Evolutionary conservation across 176 grass and related monocot species (phyloP).

Genomic region (Stipa capillata): DNA sequence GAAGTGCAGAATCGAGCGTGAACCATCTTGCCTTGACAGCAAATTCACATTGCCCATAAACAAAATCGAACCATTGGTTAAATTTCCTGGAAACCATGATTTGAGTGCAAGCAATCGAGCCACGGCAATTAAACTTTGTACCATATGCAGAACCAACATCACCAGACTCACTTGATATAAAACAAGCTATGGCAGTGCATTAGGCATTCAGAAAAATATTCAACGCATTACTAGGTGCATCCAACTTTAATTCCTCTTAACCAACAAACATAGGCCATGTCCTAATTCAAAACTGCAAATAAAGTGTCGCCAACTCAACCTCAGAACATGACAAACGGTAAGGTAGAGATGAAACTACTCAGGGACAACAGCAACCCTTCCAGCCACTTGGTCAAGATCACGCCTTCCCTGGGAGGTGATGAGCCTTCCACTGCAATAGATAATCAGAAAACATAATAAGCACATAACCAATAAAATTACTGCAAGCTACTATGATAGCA

Average conservation of each 20-base stretch:
- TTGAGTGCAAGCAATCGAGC: not conserved
- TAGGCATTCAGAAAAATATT: not conserved
- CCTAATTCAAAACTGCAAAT: constrained; percentile 25
- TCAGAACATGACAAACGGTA: not conserved
- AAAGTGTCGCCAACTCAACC: not conserved
- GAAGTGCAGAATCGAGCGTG: too few species aligned
- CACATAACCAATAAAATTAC: not conserved
- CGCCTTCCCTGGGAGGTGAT: constrained; percentile 60
- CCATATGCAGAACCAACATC: not conserved
- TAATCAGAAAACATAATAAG: not conserved
- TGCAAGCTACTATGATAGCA: not conserved
- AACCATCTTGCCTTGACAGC: too few species aligned
- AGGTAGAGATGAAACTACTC: not conserved
- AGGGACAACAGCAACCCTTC: constrained; percentile 34
- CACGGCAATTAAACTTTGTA: not conserved
- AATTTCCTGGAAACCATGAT: too few species aligned
- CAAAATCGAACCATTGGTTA: too few species aligned
- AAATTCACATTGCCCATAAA: too few species aligned
- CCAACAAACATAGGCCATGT: not conserved
- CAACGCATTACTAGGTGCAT: constrained; percentile 13
- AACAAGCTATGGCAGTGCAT: not conserved
- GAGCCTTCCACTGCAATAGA: too few species aligned
- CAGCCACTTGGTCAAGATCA: constrained; percentile 59
- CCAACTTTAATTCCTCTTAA: constrained; percentile 2
- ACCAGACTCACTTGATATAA: not conserved